These are phyloP conservation scores for Domatiomyces catenatus DNA, from an alignment of 2,329 filamentous ascomycete species.

Conservation along the genomic window DNA sequence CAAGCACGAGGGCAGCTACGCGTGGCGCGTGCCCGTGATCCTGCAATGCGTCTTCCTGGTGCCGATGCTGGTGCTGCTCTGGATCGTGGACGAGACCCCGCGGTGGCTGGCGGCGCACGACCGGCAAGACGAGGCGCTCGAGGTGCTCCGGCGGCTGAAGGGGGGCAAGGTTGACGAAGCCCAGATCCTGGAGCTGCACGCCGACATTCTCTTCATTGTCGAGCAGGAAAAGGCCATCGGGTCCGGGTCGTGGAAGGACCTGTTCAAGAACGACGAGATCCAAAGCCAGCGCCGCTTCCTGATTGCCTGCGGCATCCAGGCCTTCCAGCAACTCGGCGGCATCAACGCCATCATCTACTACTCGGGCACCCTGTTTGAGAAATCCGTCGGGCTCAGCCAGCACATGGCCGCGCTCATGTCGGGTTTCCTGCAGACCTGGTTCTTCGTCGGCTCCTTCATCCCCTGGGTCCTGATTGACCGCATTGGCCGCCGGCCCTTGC, in stretches of 20 bases:
- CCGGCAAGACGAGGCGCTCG: slow-evolving; percentile 35
- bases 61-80: slow-evolving; percentile 26
- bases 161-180: not conserved
- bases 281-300: slow-evolving; percentile 39
- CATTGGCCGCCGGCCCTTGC: slow-evolving; percentile 47
- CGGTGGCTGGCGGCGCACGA: slow-evolving; percentile 44
- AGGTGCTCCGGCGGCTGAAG: slow-evolving; percentile 24
- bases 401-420: slow-evolving; percentile 35
- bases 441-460: slow-evolving; percentile 37
- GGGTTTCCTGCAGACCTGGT: slow-evolving; percentile 39
- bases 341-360: slow-evolving; percentile 33
- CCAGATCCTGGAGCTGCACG: slow-evolving; percentile 1
- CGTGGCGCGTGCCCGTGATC: slow-evolving; percentile 30
- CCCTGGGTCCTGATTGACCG: slow-evolving; percentile 38
- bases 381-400: slow-evolving; percentile 27
- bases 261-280: slow-evolving; percentile 43
- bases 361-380: slow-evolving; percentile 28
- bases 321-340: slow-evolving; percentile 36
- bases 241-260: slow-evolving; percentile 18
- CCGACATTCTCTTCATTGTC: slow-evolving; percentile 2
- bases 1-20: slow-evolving; percentile 19
- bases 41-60: slow-evolving; percentile 29
- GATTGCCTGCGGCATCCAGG: slow-evolving; percentile 41
- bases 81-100: slow-evolving; percentile 30
- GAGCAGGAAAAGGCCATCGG: slow-evolving; percentile 3